These are phyloP conservation scores for Schwanniomyces sp. DNA, from an alignment of 805 yeast genomes.

Conservation along the genomic window DNA sequence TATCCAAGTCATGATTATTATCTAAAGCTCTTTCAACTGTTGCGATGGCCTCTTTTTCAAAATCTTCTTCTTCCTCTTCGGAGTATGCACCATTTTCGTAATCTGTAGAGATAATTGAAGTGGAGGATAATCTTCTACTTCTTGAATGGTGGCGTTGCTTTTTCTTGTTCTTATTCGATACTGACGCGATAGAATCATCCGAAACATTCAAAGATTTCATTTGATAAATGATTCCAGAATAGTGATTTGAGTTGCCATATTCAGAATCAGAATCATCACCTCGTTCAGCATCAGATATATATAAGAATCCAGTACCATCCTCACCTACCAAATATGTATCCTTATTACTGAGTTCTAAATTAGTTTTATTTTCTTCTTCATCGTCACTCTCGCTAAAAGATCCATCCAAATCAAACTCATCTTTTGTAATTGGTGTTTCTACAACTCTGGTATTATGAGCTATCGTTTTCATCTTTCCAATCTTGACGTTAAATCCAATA, in stretches of 20 bases:
- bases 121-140: conserved; percentile 34
- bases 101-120: conserved; percentile 46
- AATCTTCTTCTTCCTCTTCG: conserved; percentile 58
- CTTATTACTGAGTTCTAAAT: conserved; percentile 32
- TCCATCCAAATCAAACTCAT: conserved; percentile 20
- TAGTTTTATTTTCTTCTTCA: conserved; percentile 14
- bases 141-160: conserved; percentile 31
- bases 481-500: conserved; percentile 70
- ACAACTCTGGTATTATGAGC: conserved; percentile 54
- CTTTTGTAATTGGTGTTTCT: conserved; percentile 42
- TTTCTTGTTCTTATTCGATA: conserved; percentile 42
- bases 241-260: conserved; percentile 25
- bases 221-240: conserved; percentile 47
- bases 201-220: conserved; percentile 50
- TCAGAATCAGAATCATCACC: conserved; percentile 44
- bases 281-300: conserved; percentile 47
- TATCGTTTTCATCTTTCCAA: conserved; percentile 54
- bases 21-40: conserved; percentile 90
- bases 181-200: conserved; percentile 59
- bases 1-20: conserved; percentile 88
- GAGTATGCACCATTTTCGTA: conserved; percentile 37
- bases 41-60: conserved; percentile 86
- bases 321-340: conserved; percentile 47
- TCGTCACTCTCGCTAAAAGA: conserved; percentile 30
- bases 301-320: conserved; percentile 51